phyloP scores from a whole-genome alignment of 1,284 basidiomycete genomes.

The Amylostereum chailletii region DNA sequence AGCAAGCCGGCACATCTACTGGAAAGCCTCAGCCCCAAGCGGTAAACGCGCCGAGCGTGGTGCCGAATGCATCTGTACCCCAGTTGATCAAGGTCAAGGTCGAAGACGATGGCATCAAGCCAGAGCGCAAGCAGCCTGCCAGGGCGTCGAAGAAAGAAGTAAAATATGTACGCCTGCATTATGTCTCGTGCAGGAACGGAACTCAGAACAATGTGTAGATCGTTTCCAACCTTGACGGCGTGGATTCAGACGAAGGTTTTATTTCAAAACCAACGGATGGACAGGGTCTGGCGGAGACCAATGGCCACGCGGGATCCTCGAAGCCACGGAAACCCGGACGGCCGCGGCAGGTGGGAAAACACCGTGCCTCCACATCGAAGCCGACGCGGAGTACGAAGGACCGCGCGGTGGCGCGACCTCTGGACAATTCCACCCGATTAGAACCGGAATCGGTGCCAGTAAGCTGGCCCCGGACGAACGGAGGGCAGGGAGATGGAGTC shows the following conservation, averaged over 20 bases:
- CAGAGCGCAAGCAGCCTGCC: slow-evolving; percentile 12
- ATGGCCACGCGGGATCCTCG: background rate
- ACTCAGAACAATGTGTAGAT: background rate
- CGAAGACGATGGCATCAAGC: slow-evolving; percentile 1
- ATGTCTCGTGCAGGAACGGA: background rate
- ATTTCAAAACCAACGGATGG: background rate
- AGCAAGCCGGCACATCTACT: background rate
- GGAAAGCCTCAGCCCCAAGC: background rate
- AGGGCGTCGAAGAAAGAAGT: slow-evolving; percentile 13
- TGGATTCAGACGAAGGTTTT: background rate
- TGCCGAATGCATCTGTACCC: background rate
- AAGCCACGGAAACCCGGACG: too few relatives aligned
- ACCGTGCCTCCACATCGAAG: background rate
- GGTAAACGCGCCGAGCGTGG: background rate
- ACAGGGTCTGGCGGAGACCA: background rate
- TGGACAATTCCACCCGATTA: background rate
- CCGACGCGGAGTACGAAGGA: background rate
- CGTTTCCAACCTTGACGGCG: background rate
- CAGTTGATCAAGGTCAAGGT: background rate
- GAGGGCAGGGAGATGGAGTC: background rate
- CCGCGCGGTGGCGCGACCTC: background rate
- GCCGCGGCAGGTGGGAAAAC: background rate
- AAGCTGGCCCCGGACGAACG: background rate
- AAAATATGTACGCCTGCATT: slow-evolving; percentile 10
- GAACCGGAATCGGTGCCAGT: background rate